phyloP scores from a whole-genome alignment of 306 rosid species.

The Vigna unguiculata region DNA sequence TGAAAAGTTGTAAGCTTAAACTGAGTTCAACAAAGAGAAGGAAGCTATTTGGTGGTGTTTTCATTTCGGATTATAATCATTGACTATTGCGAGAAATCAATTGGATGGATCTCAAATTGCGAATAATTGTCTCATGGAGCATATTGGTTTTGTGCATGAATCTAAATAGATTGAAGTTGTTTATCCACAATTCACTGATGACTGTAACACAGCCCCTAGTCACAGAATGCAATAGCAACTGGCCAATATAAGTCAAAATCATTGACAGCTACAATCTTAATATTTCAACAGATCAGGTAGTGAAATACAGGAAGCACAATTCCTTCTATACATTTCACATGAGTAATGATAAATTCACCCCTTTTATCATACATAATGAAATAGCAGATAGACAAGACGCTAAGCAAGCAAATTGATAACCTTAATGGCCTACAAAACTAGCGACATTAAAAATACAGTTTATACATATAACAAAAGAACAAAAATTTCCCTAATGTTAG shows the following conservation, averaged over 20 bases:
- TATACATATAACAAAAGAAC: not conserved
- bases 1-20: constrained; percentile 20
- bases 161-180: constrained; percentile 19
- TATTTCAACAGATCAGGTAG: not conserved
- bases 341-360: constrained; percentile 1
- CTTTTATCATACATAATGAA: constrained; percentile 20
- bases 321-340: not conserved
- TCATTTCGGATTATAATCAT: constrained; percentile 14
- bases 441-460: constrained; percentile 3
- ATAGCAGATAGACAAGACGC: not conserved
- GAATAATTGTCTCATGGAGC: constrained; percentile 11
- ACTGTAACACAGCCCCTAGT: constrained; percentile 14
- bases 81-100: not conserved
- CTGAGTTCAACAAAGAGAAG: constrained; percentile 21
- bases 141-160: constrained; percentile 1
- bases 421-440: constrained; percentile 6
- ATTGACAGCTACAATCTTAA: not conserved
- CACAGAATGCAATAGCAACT: constrained; percentile 29
- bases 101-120: not conserved
- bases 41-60: constrained; percentile 23
- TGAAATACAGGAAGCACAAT: constrained; percentile 2
- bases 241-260: constrained; percentile 1
- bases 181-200: constrained; percentile 3
- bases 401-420: constrained; percentile 27
- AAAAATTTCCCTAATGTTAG: constrained; percentile 23